Percentiles rank a stretch among this genome's conserved stretches.
Conservation (phyloP, 2,329 filamentous ascomycete species). For the Fusarium denticulatum region DNA sequence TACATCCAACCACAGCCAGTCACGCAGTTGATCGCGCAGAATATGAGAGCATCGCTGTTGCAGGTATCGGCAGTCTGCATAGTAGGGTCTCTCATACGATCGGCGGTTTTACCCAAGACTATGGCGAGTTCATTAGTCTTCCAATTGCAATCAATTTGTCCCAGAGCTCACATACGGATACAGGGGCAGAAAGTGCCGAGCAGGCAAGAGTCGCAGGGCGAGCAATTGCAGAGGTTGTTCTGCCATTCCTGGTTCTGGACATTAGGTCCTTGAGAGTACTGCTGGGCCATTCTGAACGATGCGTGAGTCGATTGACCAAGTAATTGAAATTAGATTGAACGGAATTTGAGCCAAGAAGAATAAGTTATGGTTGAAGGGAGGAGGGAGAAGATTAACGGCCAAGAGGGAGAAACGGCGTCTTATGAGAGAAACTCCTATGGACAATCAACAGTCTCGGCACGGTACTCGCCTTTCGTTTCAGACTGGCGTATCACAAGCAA, state of each 20-base stretch:
- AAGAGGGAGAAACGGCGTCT: conserved; percentile 5
- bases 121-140: conserved; percentile 22
- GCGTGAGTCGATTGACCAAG: background rate
- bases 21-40: conserved; percentile 50
- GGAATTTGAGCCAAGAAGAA: background rate
- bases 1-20: conserved; percentile 58
- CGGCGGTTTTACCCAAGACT: conserved; percentile 57
- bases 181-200: conserved; percentile 55
- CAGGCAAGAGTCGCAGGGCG: conserved; percentile 52
- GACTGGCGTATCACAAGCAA: conserved; percentile 11
- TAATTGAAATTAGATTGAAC: background rate
- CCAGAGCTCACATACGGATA: conserved; percentile 50
- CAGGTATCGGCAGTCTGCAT: conserved; percentile 51
- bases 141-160: background rate
- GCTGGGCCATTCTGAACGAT: conserved; percentile 39
- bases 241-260: conserved; percentile 50
- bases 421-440: conserved; percentile 14
- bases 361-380: background rate
- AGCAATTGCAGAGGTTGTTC: conserved; percentile 53
- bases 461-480: conserved; percentile 17
- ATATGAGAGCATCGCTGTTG: conserved; percentile 57
- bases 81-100: conserved; percentile 56
- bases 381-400: background rate
- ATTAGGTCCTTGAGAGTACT: conserved; percentile 41
- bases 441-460: conserved; percentile 15